Percentiles rank a stretch among this genome's conserved stretches.
Evolutionary conservation across 2,329 filamentous ascomycete species (phyloP).

Genomic region (Aschersonia sp.): DNA sequence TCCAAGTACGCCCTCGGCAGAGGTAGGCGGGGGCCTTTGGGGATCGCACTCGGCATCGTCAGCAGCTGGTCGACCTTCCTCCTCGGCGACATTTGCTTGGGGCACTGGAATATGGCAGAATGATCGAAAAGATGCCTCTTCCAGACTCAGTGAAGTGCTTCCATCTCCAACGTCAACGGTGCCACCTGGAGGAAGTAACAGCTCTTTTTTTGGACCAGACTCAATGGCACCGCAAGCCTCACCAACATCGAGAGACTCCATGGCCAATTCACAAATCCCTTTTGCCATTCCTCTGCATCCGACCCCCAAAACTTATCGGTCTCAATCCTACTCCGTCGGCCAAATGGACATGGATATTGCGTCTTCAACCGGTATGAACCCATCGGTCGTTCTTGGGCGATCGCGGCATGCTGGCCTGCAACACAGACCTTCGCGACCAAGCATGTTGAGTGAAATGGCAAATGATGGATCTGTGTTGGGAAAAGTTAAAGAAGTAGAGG

Average conservation of each 20-base stretch:
- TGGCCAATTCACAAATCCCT: constrained; percentile 53
- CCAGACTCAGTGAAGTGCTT: constrained; percentile 59
- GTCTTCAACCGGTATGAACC: constrained; percentile 23
- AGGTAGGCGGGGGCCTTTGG: constrained; percentile 40
- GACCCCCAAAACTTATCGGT: constrained; percentile 84
- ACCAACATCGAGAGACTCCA: constrained; percentile 35
- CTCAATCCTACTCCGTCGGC: constrained; percentile 91
- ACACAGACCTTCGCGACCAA: constrained; percentile 67
- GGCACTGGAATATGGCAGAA: constrained; percentile 72
- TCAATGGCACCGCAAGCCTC: constrained; percentile 31
- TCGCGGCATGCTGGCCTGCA: constrained; percentile 54
- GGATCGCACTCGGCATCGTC: constrained; percentile 34
- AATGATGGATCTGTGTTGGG: constrained; percentile 46
- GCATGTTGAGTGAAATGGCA: constrained; percentile 60
- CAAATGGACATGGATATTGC: constrained; percentile 61
- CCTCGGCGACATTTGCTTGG: constrained; percentile 43
- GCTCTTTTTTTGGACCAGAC: constrained; percentile 36
- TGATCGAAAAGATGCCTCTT: constrained; percentile 64
- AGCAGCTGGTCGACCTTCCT: constrained; percentile 31
- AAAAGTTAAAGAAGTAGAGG: constrained; percentile 57
- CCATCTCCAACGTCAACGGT: constrained; percentile 57
- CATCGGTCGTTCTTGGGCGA: constrained; percentile 36
- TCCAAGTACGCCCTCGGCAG: constrained; percentile 63
- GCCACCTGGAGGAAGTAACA: constrained; percentile 26
- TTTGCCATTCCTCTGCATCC: constrained; percentile 82